phyloP scores from a whole-genome alignment of 306 rosid species.

The Cucurbita argyrosperma region DNA sequence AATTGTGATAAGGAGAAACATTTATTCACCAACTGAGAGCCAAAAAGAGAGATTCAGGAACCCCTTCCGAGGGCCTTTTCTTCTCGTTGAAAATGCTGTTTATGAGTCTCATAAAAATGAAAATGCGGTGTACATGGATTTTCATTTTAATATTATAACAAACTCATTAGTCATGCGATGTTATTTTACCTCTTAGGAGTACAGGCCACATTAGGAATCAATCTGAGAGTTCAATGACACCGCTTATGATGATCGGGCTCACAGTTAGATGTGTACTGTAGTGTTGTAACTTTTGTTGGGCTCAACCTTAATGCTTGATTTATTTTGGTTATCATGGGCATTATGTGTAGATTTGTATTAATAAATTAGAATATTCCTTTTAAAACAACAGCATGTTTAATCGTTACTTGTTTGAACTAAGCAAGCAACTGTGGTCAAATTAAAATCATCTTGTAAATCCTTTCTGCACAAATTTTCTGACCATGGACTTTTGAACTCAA shows the following conservation, averaged over 20 bases:
- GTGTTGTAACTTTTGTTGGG: neutral
- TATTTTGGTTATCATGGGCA: neutral
- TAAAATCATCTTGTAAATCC: neutral
- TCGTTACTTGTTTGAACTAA: neutral
- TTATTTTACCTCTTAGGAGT: neutral
- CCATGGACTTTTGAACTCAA: neutral
- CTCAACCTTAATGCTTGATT: neutral
- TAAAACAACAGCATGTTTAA: neutral
- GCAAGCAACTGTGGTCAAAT: neutral
- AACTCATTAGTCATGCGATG: neutral
- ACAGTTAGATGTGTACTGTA: neutral
- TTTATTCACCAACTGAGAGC: neutral
- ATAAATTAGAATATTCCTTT: neutral
- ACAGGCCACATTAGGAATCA: neutral
- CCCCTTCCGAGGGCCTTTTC: neutral
- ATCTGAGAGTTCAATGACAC: neutral
- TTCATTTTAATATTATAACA: neutral
- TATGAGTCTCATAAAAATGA: too few species aligned
- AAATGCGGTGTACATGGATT: neutral
- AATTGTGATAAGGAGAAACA: neutral
- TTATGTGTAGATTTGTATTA: neutral
- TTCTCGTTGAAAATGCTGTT: neutral
- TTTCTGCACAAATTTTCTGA: neutral
- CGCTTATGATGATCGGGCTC: neutral
- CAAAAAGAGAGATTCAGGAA: neutral